Evolutionary conservation across 179 eudicot species (phyloP), one percentile per base, ranked within the genome.

Genomic region (Patellifolia procumbens): DNA sequence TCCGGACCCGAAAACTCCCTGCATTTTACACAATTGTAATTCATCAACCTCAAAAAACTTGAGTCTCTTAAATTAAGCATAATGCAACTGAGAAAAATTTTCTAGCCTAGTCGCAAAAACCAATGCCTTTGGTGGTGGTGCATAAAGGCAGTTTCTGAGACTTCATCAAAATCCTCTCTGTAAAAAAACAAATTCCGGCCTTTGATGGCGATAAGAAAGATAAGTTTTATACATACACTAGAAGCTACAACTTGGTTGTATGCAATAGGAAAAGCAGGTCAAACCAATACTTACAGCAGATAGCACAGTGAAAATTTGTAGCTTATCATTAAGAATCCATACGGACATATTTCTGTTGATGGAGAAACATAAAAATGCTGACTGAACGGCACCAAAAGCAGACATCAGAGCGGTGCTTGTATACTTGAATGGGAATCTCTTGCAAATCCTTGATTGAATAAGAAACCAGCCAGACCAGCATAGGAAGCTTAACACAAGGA

Each of bases 1-100:
- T 28, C 98, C 97, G 56, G 98, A 90, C 68, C 92, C 91, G 11
- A 90, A 83, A 43, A 92, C 81, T 55, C 97, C 97, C 98, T 93
- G 84, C 63, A 77, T 7, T 74, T 70, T 73, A 7, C 48, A 26
- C 24, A 45, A 66, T 13, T 4, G 72, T 2, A 32, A 19, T n/a
- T 66, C 34, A 61, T 60, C 59, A 42, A 52, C 46, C 26, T 45
- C 43, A n/a, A 64, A 35, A 62, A 31, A 17, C 39, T 39, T 16
- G 11, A 35, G 16, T 66, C 32, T 42, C 31, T 22, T n/a, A 8
- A 9, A 65, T 37, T 53, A n/a, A 53, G 58, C 43, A 32, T 8
- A 0, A 17, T 31, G 35, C 66, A 32, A 34, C 2, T 19, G 24
- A 63, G 13, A 8, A 39, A 42, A 17, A 39, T 1, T 42, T 66